phyloP scores from a whole-genome alignment of 1,284 basidiomycete species.

The Microbotryum violaceum region DNA sequence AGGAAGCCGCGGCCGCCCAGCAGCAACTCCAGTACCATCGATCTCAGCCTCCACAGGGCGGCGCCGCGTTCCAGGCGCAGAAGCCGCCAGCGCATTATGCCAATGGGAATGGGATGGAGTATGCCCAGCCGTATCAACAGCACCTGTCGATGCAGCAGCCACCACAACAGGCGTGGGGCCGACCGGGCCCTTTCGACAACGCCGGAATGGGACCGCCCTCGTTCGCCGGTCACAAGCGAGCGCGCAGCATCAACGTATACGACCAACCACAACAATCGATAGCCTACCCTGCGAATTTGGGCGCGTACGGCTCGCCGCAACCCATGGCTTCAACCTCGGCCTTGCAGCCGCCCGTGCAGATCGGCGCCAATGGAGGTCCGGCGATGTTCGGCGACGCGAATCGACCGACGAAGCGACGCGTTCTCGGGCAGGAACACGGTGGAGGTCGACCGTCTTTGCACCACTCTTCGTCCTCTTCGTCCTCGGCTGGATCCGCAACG shows the following conservation, averaged over 20 bases:
- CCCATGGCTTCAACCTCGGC: not conserved
- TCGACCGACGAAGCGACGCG: not conserved
- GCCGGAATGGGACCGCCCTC: constrained; percentile 1
- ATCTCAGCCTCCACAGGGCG: too few species aligned
- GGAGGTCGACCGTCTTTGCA: not conserved
- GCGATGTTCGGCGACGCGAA: not conserved
- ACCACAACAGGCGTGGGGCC: not conserved
- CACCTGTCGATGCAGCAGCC: not conserved
- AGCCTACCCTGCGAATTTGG: not conserved
- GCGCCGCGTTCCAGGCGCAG: not conserved
- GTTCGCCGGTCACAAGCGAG: not conserved
- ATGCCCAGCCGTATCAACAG: not conserved
- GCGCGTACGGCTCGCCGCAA: not conserved
- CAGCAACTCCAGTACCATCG: too few species aligned
- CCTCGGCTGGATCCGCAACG: not conserved
- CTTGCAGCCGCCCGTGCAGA: not conserved
- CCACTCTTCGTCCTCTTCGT: not conserved
- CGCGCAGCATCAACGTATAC: constrained; percentile 5
- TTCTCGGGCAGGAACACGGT: not conserved
- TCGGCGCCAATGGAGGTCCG: not conserved
- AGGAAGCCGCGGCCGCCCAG: too few species aligned
- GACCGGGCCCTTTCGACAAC: not conserved
- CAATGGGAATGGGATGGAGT: not conserved
- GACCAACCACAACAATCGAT: not conserved
- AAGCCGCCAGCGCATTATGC: not conserved